phyloP scores from a whole-genome alignment of 331 rosid genomes.

The Phaseolus coccineus region DNA sequence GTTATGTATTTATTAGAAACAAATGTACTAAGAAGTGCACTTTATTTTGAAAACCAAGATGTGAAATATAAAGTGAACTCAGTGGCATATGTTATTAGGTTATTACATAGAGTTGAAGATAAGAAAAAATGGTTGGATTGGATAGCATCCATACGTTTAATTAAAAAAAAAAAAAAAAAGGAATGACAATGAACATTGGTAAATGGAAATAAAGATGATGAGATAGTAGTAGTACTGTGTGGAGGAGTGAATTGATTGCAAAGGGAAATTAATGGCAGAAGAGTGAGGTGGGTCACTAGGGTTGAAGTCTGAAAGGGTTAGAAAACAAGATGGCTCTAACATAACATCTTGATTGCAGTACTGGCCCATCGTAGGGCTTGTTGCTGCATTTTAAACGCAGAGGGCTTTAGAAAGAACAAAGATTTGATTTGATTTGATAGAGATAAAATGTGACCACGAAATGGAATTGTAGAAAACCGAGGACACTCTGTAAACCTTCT shows the following conservation, averaged over 20 bases:
- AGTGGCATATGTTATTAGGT: neutral
- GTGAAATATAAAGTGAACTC: neutral
- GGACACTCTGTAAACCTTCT: conserved; percentile 54
- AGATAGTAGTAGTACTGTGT: conserved; percentile 36
- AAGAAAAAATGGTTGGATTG: neutral
- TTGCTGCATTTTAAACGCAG: neutral
- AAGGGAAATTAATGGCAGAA: conserved; percentile 38
- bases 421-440: conserved; percentile 53
- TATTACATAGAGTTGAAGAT: neutral
- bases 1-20: no score
- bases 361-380: conserved; percentile 37
- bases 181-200: conserved; percentile 42
- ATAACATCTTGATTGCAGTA: conserved; percentile 54
- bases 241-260: conserved; percentile 41
- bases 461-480: conserved; percentile 82
- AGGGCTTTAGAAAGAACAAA: conserved; percentile 47
- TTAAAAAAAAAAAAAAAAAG: neutral
- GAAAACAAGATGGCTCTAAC: conserved; percentile 50
- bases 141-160: neutral
- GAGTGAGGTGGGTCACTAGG: conserved; percentile 44
- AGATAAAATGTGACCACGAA: conserved; percentile 37
- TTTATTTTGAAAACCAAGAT: neutral
- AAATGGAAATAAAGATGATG: conserved; percentile 26
- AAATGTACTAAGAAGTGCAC: neutral
- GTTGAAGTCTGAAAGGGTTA: conserved; percentile 45